Evolutionary conservation across 2,329 filamentous ascomycete species (phyloP).

Genomic region (Aureobasidium mangrovei): DNA sequence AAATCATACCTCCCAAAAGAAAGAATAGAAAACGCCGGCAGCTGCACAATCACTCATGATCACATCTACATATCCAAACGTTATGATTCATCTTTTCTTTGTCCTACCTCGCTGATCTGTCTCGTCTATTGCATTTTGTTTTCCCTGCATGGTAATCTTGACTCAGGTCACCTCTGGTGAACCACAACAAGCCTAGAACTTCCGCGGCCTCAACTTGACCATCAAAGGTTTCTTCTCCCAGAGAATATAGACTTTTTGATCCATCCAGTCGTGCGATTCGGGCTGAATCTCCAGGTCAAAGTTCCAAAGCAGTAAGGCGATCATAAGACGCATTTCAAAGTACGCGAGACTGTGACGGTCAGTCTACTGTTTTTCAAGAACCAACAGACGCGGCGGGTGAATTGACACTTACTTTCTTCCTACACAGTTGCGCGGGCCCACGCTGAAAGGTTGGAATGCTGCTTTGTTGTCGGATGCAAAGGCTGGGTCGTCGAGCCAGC

Average conservation of each 20-base stretch:
- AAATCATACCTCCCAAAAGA: no score
- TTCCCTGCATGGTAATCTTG: no score
- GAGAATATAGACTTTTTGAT: conserved; percentile 24
- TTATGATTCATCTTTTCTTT: no score
- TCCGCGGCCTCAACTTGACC: background rate
- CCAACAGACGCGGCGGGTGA: no score
- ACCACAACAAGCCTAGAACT: background rate
- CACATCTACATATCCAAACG: no score
- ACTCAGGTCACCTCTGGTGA: no score
- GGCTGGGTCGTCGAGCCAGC: conserved; percentile 30
- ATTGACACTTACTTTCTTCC: conserved; percentile 19
- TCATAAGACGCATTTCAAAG: conserved; percentile 30
- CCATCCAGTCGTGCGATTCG: conserved; percentile 22
- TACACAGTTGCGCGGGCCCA: conserved; percentile 26
- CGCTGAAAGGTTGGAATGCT: conserved; percentile 25
- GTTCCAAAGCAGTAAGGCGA: conserved; percentile 28
- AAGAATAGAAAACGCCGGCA: no score
- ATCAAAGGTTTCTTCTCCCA: conserved; percentile 26
- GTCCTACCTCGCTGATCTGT: no score
- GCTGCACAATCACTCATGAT: no score
- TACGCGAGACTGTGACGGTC: conserved; percentile 24
- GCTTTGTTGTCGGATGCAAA: conserved; percentile 22
- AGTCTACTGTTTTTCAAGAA: background rate
- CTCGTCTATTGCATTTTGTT: no score
- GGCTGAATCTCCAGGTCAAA: conserved; percentile 28